Evolutionary conservation across 495 filamentous ascomycete species (phyloP).

Genomic region (Trichoderma asperelloides): DNA sequence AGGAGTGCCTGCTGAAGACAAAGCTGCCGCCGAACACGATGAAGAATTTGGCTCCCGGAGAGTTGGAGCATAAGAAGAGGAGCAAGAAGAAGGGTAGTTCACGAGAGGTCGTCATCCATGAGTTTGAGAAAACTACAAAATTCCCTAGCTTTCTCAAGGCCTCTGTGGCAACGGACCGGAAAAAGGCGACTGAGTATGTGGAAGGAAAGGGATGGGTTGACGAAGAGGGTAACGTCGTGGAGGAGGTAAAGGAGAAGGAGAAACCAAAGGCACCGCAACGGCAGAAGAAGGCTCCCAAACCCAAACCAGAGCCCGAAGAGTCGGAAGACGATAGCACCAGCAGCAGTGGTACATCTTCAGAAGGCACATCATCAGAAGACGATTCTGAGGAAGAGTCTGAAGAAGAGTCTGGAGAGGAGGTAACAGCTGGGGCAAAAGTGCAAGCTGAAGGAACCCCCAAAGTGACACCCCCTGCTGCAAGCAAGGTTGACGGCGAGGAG

Average conservation of each 20-base stretch:
- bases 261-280: constrained; percentile 12
- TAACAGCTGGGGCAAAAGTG: neutral
- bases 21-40: constrained; percentile 55
- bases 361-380: constrained; percentile 12
- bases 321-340: constrained; percentile 22
- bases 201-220: constrained; percentile 89
- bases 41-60: constrained; percentile 20
- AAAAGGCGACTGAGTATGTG: constrained; percentile 44
- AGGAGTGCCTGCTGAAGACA: constrained; percentile 77
- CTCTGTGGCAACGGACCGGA: constrained; percentile 22
- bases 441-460: constrained; percentile 7
- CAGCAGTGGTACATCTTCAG: constrained; percentile 22
- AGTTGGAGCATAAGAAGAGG: constrained; percentile 43
- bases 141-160: constrained; percentile 67
- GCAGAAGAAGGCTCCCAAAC: constrained; percentile 10
- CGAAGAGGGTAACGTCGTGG: constrained; percentile 64
- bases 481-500: neutral
- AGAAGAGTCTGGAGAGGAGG: constrained; percentile 16
- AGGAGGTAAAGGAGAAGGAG: constrained; percentile 34
- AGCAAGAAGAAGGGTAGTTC: constrained; percentile 43
- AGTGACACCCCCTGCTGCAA: constrained; percentile 10
- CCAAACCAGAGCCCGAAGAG: constrained; percentile 13
- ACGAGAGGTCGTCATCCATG: constrained; percentile 58
- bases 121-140: constrained; percentile 71
- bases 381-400: constrained; percentile 13